These are phyloP conservation scores for Protea cynaroides DNA, from an alignment of 164 flowering plant species.

Conservation along the genomic window DNA sequence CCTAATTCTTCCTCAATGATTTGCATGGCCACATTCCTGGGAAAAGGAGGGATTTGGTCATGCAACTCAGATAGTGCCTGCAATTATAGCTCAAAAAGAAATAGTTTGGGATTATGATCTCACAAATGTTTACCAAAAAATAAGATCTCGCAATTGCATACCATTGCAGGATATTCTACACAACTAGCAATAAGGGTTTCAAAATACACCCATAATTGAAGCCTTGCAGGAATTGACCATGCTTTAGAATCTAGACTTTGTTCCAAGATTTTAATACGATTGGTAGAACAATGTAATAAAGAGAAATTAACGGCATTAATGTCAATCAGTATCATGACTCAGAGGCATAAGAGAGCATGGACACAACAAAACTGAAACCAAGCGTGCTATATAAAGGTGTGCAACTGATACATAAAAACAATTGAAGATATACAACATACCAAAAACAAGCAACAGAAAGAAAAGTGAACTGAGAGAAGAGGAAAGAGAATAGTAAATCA, in stretches of 20 bases:
- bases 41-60: slow-evolving; percentile 93
- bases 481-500: not conserved
- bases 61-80: slow-evolving; percentile 93
- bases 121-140: not conserved
- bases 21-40: slow-evolving; percentile 68
- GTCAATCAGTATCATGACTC: no score
- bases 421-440: not conserved
- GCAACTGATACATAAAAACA: no score
- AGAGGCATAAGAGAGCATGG: no score
- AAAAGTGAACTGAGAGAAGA: not conserved
- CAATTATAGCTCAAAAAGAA: slow-evolving; percentile 29
- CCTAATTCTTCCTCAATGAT: slow-evolving; percentile 93
- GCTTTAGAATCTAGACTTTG: no score
- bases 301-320: no score
- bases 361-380: no score
- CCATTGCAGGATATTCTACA: not conserved
- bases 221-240: no score
- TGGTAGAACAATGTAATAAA: not conserved
- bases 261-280: no score
- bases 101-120: slow-evolving; percentile 8
- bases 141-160: not conserved
- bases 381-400: no score
- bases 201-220: no score
- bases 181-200: no score
- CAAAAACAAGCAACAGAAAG: not conserved